Base-by-base conservation (phyloP, 169 alveolate species). In the Plasmodium fragile region DNA sequence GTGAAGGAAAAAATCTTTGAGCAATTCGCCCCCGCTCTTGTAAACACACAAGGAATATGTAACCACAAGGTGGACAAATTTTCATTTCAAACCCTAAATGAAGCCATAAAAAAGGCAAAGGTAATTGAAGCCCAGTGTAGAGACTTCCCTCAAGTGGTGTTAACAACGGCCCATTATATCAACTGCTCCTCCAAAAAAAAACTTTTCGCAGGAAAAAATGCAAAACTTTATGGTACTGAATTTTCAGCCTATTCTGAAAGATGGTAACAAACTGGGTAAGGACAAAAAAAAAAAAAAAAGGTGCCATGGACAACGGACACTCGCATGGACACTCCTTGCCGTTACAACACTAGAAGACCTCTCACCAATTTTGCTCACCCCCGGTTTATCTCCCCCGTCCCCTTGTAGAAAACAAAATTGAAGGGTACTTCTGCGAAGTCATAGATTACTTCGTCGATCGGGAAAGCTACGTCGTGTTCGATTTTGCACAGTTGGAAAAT, bases 11-110 rank as follows among this genome's bases (percentile, higher is more conserved):
- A 78, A 45, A 28, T 78, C 10, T 79, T 89, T 78, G 82, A 77
- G 10, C 65, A 89, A 10, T 65, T 78, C 65, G 16, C 94, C 16
- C 94, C 94, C 22, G 71, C 90, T 18, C 81, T 78, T 13, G 82
- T 89, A 28, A 89, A 89, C 36, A 25, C 94, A 16, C 94, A 89
- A 89, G 94, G 94, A n/a, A 78, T 89, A 59, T 89, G 94, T 55
- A 65, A 16, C 45, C 85, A 89, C 70, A 59, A 69, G 43, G 94
- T 89, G 18, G 87, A 55, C n/a, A 89, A 89, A 18, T 78, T 53
- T 52, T 45, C 70, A 70, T 77, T 89, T 45, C 71, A 59, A 28
- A 59, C 94, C 8, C 49, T 89, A 89, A 89, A 72, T 45, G 94
- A 89, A 53, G 94, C 94, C 41, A 89, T 89, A 39, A 55, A 78